These are phyloP conservation scores for Cocos nucifera DNA, from an alignment of 176 grass and related monocot species.

Conservation along the genomic window DNA sequence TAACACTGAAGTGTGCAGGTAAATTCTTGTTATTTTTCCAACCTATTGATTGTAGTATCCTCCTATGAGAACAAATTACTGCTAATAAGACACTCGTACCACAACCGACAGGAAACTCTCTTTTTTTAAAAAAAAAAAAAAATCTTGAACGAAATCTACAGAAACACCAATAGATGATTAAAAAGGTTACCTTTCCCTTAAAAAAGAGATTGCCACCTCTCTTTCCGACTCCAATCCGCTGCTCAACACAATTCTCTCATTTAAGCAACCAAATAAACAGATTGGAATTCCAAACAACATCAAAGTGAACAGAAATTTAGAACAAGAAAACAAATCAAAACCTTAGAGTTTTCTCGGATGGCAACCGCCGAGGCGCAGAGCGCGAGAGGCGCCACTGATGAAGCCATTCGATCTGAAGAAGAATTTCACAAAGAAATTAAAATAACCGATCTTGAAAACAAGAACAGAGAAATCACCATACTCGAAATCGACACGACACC, in stretches of 20 bases:
- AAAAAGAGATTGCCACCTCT: conserved; percentile 14
- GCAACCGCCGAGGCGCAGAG: conserved; percentile 18
- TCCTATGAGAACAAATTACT: too few species aligned
- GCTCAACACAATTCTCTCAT: conserved; percentile 2
- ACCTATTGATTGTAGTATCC: too few species aligned
- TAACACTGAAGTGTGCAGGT: too few species aligned
- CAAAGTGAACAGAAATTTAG: not conserved
- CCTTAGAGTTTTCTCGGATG: conserved; percentile 16
- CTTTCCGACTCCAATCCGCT: conserved; percentile 8
- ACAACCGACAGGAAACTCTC: not conserved
- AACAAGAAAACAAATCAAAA: conserved; percentile 1
- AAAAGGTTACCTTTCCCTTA: conserved; percentile 6
- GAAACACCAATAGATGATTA: not conserved
- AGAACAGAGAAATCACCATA: too few species aligned
- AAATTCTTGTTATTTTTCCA: too few species aligned
- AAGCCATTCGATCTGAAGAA: too few species aligned
- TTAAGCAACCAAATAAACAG: not conserved
- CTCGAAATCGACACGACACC: too few species aligned
- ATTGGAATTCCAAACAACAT: not conserved
- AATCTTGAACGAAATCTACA: conserved; percentile 1
- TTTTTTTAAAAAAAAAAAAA: not conserved
- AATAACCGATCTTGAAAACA: too few species aligned
- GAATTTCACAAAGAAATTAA: too few species aligned
- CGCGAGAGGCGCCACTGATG: conserved; percentile 10
- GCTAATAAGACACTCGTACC: too few species aligned